A percentile compares a stretch with the other conserved stretches of the same genome.
These are phyloP conservation scores for Phoma sp. DNA, from an alignment of 2,329 filamentous ascomycete genomes.

Conservation along the genomic window DNA sequence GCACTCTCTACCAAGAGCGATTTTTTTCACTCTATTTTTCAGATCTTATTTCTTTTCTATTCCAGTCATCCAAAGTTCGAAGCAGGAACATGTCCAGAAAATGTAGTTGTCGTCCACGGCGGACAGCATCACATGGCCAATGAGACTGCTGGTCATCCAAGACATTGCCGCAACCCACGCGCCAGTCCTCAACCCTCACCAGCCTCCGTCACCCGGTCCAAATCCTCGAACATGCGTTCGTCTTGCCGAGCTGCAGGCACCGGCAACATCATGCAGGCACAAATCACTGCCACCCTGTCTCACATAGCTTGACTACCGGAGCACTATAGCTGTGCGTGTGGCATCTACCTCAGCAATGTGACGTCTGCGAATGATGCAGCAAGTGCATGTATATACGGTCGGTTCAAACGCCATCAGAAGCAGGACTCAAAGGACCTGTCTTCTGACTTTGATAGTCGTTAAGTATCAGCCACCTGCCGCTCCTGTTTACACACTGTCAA, in stretches of 20 bases:
- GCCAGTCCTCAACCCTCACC: constrained; percentile 32
- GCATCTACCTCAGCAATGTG: constrained; percentile 13
- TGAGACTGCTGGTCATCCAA: constrained; percentile 39
- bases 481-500: constrained; percentile 18
- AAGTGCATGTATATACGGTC: constrained; percentile 24
- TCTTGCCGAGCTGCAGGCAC: constrained; percentile 35
- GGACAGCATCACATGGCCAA: constrained; percentile 32
- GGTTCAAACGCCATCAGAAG: constrained; percentile 20
- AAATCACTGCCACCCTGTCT: constrained; percentile 29
- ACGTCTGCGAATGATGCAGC: constrained; percentile 29
- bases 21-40: background rate
- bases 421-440: constrained; percentile 17
- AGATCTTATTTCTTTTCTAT: background rate
- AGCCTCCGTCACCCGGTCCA: constrained; percentile 36
- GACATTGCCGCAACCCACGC: constrained; percentile 40
- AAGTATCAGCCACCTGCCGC: constrained; percentile 19
- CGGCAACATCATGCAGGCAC: constrained; percentile 39
- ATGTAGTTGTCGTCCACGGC: background rate
- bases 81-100: background rate
- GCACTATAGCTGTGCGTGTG: constrained; percentile 9
- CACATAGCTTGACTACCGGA: constrained; percentile 21
- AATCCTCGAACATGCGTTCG: constrained; percentile 37
- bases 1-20: background rate
- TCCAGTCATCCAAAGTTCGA: background rate
- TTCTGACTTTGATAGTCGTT: constrained; percentile 18